phyloP scores from a whole-genome alignment of 2,329 filamentous ascomycete genomes.

The Verticillium isaacii region DNA sequence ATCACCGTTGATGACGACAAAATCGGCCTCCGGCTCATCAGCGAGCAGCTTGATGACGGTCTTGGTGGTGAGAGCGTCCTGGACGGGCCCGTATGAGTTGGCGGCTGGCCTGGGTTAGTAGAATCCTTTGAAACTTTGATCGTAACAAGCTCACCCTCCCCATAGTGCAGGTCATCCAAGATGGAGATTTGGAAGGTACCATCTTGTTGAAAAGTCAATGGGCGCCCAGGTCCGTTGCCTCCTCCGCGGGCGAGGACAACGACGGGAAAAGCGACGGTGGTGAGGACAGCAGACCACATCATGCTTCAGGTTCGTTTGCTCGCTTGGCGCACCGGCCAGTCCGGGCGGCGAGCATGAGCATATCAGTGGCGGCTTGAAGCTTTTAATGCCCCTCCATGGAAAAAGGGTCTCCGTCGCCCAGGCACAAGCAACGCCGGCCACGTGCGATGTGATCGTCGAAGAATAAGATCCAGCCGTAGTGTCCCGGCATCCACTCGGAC shows the following conservation, averaged over 20 bases:
- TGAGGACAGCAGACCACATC: neutral
- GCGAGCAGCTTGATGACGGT: conserved; percentile 51
- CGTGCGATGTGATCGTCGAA: neutral
- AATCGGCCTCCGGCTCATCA: conserved; percentile 43
- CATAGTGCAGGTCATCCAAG: conserved; percentile 68
- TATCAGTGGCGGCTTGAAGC: neutral
- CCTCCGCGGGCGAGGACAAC: neutral
- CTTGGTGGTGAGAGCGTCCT: conserved; percentile 51
- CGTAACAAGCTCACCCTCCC: conserved; percentile 47
- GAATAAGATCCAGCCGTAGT: neutral
- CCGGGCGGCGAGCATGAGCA: neutral
- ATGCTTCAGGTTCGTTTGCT: neutral
- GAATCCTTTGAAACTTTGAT: no score
- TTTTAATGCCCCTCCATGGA: neutral
- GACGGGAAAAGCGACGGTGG: neutral
- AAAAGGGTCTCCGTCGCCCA: neutral
- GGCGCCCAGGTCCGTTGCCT: conserved; percentile 1
- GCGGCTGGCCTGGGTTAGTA: neutral
- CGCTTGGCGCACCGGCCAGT: neutral
- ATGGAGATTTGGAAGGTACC: conserved; percentile 51
- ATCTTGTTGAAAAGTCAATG: conserved; percentile 31
- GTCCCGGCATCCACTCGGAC: neutral
- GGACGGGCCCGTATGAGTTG: neutral
- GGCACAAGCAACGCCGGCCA: neutral
- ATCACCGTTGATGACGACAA: conserved; percentile 69